A percentile compares a stretch with the other conserved stretches of the same genome.
Conservation (phyloP, 352 stramenopile species). For the Phytophthora multivora region DNA sequence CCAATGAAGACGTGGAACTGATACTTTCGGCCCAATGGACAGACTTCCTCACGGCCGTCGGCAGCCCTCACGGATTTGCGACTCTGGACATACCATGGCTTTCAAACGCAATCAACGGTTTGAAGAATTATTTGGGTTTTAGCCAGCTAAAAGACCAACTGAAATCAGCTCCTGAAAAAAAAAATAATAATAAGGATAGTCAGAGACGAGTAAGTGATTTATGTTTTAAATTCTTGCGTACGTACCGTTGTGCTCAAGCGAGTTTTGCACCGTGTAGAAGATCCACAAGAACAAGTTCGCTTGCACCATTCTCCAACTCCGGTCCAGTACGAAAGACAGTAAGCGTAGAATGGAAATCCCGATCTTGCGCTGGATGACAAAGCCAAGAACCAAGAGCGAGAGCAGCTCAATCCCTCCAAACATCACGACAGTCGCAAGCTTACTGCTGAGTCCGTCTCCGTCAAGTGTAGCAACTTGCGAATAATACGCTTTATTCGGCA, state of each 20-base stretch:
- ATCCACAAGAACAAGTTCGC: constrained; percentile 13
- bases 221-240: neutral
- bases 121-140: neutral
- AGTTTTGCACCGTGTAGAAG: constrained; percentile 15
- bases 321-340: constrained; percentile 6
- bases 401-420: neutral
- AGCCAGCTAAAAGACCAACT: constrained; percentile 13
- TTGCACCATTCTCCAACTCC: constrained; percentile 9
- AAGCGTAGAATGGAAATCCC: constrained; percentile 4
- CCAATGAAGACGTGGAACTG: too few relatives aligned
- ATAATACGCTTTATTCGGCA: constrained; percentile 8
- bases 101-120: too few relatives aligned
- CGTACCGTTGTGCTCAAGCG: constrained; percentile 9
- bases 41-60: too few relatives aligned
- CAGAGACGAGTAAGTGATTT: neutral
- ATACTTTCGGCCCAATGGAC: too few relatives aligned
- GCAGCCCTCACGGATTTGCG: too few relatives aligned
- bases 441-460: neutral
- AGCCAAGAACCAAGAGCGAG: neutral
- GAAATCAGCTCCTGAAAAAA: constrained; percentile 4
- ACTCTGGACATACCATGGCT: too few relatives aligned
- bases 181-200: neutral
- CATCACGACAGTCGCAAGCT: neutral
- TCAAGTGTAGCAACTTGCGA: constrained; percentile 1
- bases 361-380: constrained; percentile 1